Evolutionary conservation across 1,139 yeast genomes (phyloP).

Genomic region (Pneumocystis canis): DNA sequence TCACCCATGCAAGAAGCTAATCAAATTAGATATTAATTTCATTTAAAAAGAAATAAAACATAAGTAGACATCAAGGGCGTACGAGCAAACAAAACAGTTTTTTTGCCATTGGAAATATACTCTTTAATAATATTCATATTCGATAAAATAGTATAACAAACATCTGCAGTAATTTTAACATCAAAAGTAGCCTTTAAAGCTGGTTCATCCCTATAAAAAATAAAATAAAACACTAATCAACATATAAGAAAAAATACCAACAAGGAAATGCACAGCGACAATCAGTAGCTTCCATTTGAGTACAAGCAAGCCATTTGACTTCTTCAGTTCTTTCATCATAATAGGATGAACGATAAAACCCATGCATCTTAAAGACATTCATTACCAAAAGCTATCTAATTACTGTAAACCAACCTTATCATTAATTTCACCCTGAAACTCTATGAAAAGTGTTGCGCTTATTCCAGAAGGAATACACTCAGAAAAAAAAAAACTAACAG

Average conservation of each 20-base stretch:
- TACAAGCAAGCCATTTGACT: constrained; percentile 52
- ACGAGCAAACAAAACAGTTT: constrained; percentile 39
- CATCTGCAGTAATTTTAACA: constrained; percentile 42
- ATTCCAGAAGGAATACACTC: constrained; percentile 36
- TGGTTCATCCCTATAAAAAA: constrained; percentile 35
- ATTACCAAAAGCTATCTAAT: constrained; percentile 23
- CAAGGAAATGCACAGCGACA: constrained; percentile 78
- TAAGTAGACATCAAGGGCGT: constrained; percentile 76
- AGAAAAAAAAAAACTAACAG: constrained; percentile 45
- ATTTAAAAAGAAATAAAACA: constrained; percentile 6
- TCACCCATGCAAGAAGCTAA: constrained; percentile 55
- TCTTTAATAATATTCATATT: constrained; percentile 50
- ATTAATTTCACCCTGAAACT: constrained; percentile 49
- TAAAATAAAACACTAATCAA: constrained; percentile 7
- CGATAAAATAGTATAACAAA: constrained; percentile 50
- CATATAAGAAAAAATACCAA: constrained; percentile 30
- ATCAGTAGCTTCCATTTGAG: constrained; percentile 78
- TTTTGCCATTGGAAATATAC: constrained; percentile 31
- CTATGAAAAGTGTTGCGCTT: constrained; percentile 34
- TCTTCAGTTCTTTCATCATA: constrained; percentile 39
- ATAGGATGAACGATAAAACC: constrained; percentile 68
- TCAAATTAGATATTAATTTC: neutral
- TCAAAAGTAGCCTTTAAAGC: constrained; percentile 58
- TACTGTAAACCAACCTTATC: neutral
- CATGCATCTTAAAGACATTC: constrained; percentile 48